Base-by-base conservation (phyloP, 805 yeast species). In the Maudiozyma pseudohumilis region DNA sequence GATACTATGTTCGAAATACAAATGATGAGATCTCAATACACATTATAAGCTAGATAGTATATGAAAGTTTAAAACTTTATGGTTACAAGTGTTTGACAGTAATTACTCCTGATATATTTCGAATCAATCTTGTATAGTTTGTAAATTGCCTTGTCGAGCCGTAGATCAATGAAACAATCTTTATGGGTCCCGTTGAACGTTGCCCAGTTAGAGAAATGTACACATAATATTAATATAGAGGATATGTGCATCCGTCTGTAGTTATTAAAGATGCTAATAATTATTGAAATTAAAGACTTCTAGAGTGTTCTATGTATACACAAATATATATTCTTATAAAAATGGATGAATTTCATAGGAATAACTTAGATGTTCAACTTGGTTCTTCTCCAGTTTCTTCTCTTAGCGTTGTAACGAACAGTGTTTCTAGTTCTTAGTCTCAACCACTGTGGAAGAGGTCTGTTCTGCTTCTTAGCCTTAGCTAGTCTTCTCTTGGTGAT, bases 301-400 rank as follows among this genome's bases (percentile, higher is more conserved):
- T 36, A 36, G 12, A 19, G 26, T 20, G 11, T 28, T 13, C 20
- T 28, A 20, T 13, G 17, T 23, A 32, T 31, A 36, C 35, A 36
- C 17, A 34, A 21, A 36, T 30, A 36, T 29, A 36, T 28, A 36
- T 22, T 36, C 39, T 29, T 36, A 36, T 30, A 36, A 36, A 36
- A 36, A 29, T 36, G 13, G 18, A 7, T n/a, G 21, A 29, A 11
- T 28, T 29, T 36, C 31, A 30, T 36, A 36, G 27, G 31, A 36
- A 21, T 36, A 16, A 29, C 25, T 24, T 29, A 36, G 31, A 36
- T 33, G 36, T 79, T 77, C 75, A 89, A 79, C 94, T 89, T 89
- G 65, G 96, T 89, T 83, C 97, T 85, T 84, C 96, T 89, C 98
- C 98, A 89, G 92, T 92, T 95, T 80, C 97, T 83, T 85, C 97